These are phyloP conservation scores for Aspergillus funiculosus DNA, from an alignment of 495 filamentous ascomycete species.

Conservation along the genomic window DNA sequence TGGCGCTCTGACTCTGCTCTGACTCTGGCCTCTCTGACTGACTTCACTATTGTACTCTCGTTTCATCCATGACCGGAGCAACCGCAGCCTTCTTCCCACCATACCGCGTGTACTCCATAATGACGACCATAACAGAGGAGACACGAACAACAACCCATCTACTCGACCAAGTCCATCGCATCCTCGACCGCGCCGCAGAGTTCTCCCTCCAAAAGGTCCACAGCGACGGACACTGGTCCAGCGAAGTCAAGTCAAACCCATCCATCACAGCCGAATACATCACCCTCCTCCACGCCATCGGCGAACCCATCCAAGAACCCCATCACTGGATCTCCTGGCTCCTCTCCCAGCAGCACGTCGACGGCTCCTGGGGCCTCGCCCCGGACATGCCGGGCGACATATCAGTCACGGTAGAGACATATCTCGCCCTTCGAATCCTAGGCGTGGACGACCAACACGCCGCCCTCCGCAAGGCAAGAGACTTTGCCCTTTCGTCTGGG, in stretches of 20 bases:
- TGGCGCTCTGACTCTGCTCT: too few species aligned
- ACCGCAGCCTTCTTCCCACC: too few species aligned
- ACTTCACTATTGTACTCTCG: too few species aligned
- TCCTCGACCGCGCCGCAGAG: background rate
- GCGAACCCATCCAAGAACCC: background rate
- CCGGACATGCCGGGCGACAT: slow-evolving; percentile 32
- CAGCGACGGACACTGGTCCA: slow-evolving; percentile 36
- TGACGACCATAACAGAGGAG: too few species aligned
- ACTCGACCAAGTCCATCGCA: too few species aligned
- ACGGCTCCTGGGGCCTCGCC: slow-evolving; percentile 40
- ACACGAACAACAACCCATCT: too few species aligned
- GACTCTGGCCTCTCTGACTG: too few species aligned
- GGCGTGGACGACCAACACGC: slow-evolving; percentile 13
- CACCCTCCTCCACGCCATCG: slow-evolving; percentile 27
- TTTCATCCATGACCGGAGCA: too few species aligned
- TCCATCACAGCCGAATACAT: slow-evolving; percentile 37
- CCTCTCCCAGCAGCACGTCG: slow-evolving; percentile 26
- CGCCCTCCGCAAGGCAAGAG: slow-evolving; percentile 23
- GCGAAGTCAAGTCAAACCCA: slow-evolving; percentile 28
- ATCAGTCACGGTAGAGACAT: slow-evolving; percentile 34
- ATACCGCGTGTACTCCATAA: too few species aligned
- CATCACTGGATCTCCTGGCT: slow-evolving; percentile 18
- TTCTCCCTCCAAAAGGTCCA: background rate
- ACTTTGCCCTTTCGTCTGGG: slow-evolving; percentile 27
- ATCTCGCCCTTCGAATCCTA: slow-evolving; percentile 39